Evolutionary conservation across 2,329 filamentous ascomycete genomes (phyloP), one percentile per base, ranked within the genome.

Genomic region (Ceratocystis harringtonii): DNA sequence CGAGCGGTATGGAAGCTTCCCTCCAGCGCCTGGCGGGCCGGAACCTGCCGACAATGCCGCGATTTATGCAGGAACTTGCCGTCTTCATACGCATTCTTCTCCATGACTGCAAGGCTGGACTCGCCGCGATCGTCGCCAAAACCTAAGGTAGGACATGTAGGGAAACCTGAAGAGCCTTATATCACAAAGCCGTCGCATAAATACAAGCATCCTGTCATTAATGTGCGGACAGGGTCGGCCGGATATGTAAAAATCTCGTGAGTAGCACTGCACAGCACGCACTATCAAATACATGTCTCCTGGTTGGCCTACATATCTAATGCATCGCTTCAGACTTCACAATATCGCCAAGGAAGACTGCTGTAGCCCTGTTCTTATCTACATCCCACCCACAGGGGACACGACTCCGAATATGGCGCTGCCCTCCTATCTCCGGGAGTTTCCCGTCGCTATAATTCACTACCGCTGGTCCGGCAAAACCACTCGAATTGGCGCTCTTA

Each of bases 371-470:
- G 71, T 86, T 52, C 71, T 84, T 15, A 73, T 86, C 52, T 80
- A 84, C 71, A 72, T 86, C 0, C 84, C 84, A 5, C 75, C 81
- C 0, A 77, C 76, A 58, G 74, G 79, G 12, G 72, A 73, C 41
- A 67, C 67, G 6, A 67, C 73, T 62, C 68, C 69, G 6, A 67
- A 70, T 1, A 68, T 69, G 12, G 65, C 70, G 8, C 69, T 80
- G 28, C 77, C 80, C 32, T 69, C 68, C 8, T 80, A 79, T 66
- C 72, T 79, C 41, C 73, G 71, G 12, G 72, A 72, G 15, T 75
- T 75, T 44, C 77, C 82, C 1, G 76, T 81, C 0, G 82, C 78
- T 5, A 78, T 78, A 65, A 81, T 86, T 70, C 81, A 84, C 70
- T 86, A 86, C 71, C 77, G 83, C 17, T 86, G 84, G 84, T 71